Percentiles rank a stretch among this genome's conserved stretches.
phyloP scores from a whole-genome alignment of 2,329 filamentous ascomycete genomes.

The Trichoderma endophyticum region DNA sequence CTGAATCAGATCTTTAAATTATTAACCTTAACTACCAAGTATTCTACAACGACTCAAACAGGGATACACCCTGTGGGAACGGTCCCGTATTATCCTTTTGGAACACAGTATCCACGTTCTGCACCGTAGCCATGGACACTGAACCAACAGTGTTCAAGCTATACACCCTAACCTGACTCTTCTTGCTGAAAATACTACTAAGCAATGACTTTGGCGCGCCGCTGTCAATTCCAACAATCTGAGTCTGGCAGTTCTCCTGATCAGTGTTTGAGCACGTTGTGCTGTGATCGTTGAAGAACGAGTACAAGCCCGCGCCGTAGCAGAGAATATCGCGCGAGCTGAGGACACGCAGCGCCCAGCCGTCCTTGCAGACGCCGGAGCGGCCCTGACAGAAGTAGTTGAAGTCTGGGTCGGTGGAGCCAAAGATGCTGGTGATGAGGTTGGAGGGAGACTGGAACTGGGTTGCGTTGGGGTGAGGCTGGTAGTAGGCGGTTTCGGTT shows the following conservation, averaged over 20 bases:
- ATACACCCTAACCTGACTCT: slow-evolving; percentile 19
- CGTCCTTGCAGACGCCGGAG: slow-evolving; percentile 22
- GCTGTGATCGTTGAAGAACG: slow-evolving; percentile 24
- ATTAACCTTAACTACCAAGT: too few relatives aligned
- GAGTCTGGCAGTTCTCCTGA: slow-evolving; percentile 23
- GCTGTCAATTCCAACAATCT: slow-evolving; percentile 12
- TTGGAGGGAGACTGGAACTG: slow-evolving; percentile 15
- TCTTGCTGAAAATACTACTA: neutral
- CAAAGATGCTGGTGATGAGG: neutral
- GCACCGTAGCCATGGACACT: neutral
- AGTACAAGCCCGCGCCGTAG: slow-evolving; percentile 28
- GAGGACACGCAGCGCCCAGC: slow-evolving; percentile 28
- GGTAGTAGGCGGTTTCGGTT: slow-evolving; percentile 30
- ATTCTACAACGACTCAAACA: neutral
- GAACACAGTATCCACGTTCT: neutral
- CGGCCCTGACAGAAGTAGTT: slow-evolving; percentile 10
- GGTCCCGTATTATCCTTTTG: neutral
- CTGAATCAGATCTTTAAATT: too few relatives aligned
- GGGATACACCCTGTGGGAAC: neutral
- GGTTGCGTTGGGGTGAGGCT: slow-evolving; percentile 20
- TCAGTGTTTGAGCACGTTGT: slow-evolving; percentile 24
- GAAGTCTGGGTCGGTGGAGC: slow-evolving; percentile 18
- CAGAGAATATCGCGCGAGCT: slow-evolving; percentile 25
- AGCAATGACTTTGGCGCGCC: neutral
- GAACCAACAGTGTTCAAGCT: slow-evolving; percentile 20